Conservation (phyloP, 768 basidiomycete genomes). For the Boletales sp. region DNA sequence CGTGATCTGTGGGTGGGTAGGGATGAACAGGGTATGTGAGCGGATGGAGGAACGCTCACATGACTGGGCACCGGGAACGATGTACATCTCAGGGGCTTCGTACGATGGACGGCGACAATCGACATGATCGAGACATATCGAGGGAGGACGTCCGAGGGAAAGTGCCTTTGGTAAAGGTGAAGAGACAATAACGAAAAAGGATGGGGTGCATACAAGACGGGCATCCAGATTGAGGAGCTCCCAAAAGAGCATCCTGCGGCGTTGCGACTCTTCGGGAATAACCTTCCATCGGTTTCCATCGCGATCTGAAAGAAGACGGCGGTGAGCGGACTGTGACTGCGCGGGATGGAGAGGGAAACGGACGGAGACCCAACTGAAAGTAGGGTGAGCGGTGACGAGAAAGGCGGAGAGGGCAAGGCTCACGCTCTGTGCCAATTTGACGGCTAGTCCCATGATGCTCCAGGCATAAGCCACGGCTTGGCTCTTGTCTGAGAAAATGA, state of each 20-base stretch:
- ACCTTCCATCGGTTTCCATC: constrained; percentile 60
- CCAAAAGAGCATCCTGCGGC: constrained; percentile 69
- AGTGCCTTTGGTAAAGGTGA: constrained; percentile 45
- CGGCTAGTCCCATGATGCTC: constrained; percentile 73
- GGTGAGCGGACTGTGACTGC: constrained; percentile 17
- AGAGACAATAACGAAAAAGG: constrained; percentile 9
- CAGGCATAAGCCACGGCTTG: constrained; percentile 72
- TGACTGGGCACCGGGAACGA: constrained; percentile 25
- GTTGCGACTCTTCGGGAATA: constrained; percentile 71
- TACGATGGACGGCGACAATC: constrained; percentile 50
- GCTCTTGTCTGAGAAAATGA: constrained; percentile 71
- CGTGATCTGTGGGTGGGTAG: constrained; percentile 50
- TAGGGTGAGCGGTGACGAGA: constrained; percentile 3
- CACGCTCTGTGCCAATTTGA: constrained; percentile 70
- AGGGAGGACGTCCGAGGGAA: constrained; percentile 69
- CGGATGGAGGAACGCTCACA: constrained; percentile 21
- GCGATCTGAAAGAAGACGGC: constrained; percentile 48
- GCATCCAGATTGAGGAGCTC: constrained; percentile 67
- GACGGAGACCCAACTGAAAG: constrained; percentile 63
- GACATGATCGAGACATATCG: constrained; percentile 60
- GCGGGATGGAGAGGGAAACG: constrained; percentile 22
- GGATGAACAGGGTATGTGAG: constrained; percentile 8
- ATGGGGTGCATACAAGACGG: constrained; percentile 51
- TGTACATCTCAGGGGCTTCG: constrained; percentile 26
- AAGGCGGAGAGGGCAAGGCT: constrained; percentile 23